These are phyloP conservation scores for Corinectria fuckeliana DNA, from an alignment of 2,329 filamentous ascomycete species.

Conservation along the genomic window DNA sequence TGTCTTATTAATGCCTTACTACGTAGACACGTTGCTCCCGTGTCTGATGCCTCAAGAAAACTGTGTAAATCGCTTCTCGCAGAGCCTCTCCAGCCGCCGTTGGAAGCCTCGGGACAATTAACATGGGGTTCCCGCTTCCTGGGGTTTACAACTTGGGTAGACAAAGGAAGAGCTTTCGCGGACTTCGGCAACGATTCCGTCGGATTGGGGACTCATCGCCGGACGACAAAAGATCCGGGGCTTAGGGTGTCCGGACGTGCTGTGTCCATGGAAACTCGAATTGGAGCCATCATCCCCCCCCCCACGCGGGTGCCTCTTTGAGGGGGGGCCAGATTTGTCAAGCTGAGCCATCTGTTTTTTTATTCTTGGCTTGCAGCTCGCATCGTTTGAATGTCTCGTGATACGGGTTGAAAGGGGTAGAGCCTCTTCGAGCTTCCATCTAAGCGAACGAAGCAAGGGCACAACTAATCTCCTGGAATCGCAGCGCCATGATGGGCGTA, in stretches of 20 bases:
- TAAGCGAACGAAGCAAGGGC: background rate
- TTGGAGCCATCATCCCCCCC: background rate
- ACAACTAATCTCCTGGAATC: background rate
- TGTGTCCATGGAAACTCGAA: background rate
- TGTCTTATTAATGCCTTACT: background rate
- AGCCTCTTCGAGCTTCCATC: background rate
- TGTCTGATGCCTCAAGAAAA: too few species aligned
- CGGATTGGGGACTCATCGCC: background rate
- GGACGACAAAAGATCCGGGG: background rate
- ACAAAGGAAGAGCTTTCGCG: background rate
- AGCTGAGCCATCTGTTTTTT: background rate
- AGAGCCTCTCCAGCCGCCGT: background rate
- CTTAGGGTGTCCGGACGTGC: too few species aligned
- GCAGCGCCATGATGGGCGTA: background rate
- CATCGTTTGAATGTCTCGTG: background rate
- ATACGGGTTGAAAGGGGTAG: background rate
- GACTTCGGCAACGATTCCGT: background rate
- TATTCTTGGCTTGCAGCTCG: background rate
- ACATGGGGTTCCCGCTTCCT: background rate
- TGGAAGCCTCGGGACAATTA: slow-evolving; percentile 1
- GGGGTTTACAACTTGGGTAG: background rate
- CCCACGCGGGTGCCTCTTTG: slow-evolving; percentile 1
- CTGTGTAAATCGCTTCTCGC: too few species aligned
- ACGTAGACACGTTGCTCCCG: background rate
- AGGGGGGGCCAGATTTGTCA: background rate